Base-by-base conservation (phyloP, 2,329 filamentous ascomycete genomes). In the Talaromyces verruculosus region DNA sequence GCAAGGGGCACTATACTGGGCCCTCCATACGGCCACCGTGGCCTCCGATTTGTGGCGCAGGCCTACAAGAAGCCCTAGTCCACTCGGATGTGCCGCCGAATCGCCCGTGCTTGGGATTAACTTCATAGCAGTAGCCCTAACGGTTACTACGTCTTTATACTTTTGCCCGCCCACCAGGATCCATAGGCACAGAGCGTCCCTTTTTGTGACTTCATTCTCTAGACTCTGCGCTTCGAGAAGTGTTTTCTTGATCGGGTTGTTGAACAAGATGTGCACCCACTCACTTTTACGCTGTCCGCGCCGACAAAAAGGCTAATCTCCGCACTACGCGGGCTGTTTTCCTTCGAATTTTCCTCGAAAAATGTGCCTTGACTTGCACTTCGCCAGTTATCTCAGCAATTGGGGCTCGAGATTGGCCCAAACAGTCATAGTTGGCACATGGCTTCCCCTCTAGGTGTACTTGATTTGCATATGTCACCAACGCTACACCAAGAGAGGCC, bases 381-480 rank as follows among this genome's bases (percentile, higher is more conserved):
- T 64, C 28, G 30, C 37, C 53, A 22, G 51, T 58, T 58, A 57
- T 49, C 41, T 64, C 39, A 39, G 53, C 49, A 25, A 41, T 35
- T 49, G 19, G 45, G 22, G 39, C 8, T 43, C 37, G 15, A 58
- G 61, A 67, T 61, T 67, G 61, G 47, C 65, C 41, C 3, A 11
- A 58, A 25, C 39, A 15, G 33, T 30, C 61, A 43, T 61, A 22
- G n/a, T 61, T 62, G 65, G 61, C 65, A 60, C 43, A 67, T 39
- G 55, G 62, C 39, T 59, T 51, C 30, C 33, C 58, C 41, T 55
- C 33, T 37, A 43, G 19, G 35, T 60, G 61, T 43, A n/a, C 33
- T 60, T 51, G 39, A 39, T 45, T 64, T 67, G 65, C 65, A 57
- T 67, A 60, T 67, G 57, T 67, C 65, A 67, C 65, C 65, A 67